These are phyloP conservation scores for Pichia kudriavzevii DNA, from an alignment of 1,139 yeast genomes.

Conservation along the genomic window DNA sequence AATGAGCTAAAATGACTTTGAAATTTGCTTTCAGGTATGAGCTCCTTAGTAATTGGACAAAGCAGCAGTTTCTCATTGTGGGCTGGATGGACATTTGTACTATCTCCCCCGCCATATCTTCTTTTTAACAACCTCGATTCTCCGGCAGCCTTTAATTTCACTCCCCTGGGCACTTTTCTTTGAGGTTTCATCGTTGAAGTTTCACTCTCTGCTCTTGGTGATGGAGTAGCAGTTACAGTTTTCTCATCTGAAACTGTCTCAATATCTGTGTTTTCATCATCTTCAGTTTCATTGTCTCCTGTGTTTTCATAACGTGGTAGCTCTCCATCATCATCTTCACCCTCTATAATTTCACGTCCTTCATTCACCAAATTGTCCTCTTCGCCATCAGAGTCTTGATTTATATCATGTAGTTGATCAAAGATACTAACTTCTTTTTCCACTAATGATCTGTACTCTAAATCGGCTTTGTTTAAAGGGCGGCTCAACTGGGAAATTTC, in stretches of 20 bases:
- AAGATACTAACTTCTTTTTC: constrained; percentile 25
- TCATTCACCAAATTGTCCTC: constrained; percentile 5
- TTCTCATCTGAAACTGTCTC: constrained; percentile 5
- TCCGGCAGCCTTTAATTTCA: constrained; percentile 65
- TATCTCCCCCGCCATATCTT: constrained; percentile 10
- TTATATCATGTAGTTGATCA: constrained; percentile 1
- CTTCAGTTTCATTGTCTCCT: background rate
- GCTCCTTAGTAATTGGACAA: constrained; percentile 69
- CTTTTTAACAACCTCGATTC: constrained; percentile 43
- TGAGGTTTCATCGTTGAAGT: background rate
- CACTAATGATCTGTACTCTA: constrained; percentile 56
- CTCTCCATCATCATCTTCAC: constrained; percentile 10
- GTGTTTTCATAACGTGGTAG: constrained; percentile 1
- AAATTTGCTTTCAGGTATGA: constrained; percentile 64
- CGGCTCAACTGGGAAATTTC: constrained; percentile 50
- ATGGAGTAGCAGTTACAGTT: background rate
- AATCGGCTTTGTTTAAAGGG: constrained; percentile 54
- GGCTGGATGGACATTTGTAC: constrained; percentile 10
- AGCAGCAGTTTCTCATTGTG: constrained; percentile 38
- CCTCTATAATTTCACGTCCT: no score
- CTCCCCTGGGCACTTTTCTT: constrained; percentile 38
- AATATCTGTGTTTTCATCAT: constrained; percentile 3
- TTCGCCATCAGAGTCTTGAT: constrained; percentile 5
- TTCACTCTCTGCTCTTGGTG: background rate
- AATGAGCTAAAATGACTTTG: constrained; percentile 68